Percentiles rank a stretch among this genome's conserved stretches.
Conservation (phyloP, 139 green algal genomes). For the Medakamo hakoo region DNA sequence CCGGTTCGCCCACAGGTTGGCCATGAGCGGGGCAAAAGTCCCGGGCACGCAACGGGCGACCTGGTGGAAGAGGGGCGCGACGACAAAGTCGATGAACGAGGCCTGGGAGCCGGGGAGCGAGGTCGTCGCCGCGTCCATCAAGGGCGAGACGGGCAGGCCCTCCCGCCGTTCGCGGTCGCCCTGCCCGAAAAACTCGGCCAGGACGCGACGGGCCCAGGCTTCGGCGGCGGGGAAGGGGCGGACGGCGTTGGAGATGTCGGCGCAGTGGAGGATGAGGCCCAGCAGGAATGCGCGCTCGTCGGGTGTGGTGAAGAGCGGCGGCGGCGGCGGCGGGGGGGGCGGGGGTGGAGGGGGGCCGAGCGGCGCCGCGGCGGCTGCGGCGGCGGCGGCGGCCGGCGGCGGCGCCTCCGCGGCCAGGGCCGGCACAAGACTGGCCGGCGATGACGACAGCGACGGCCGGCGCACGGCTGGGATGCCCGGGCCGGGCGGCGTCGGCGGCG, state of each 20-base stretch:
- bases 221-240: slow-evolving; percentile 22
- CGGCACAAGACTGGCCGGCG: too few relatives aligned
- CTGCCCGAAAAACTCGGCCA: slow-evolving; percentile 43
- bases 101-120: slow-evolving; percentile 26
- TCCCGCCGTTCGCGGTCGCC: slow-evolving; percentile 30
- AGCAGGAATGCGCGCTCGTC: slow-evolving; percentile 44
- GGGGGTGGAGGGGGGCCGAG: too few relatives aligned
- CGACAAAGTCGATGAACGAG: slow-evolving; percentile 55
- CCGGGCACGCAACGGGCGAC: slow-evolving; percentile 3
- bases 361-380: too few relatives aligned
- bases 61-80: slow-evolving; percentile 33
- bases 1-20: slow-evolving; percentile 21
- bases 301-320: slow-evolving; percentile 17
- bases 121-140: slow-evolving; percentile 33
- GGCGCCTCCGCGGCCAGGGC: too few relatives aligned
- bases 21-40: slow-evolving; percentile 2
- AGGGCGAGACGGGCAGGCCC: slow-evolving; percentile 31
- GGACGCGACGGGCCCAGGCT: slow-evolving; percentile 36
- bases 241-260: slow-evolving; percentile 47
- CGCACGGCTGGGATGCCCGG: too few relatives aligned
- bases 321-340: too few relatives aligned
- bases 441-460: too few relatives aligned
- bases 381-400: too few relatives aligned
- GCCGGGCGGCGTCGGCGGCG: neutral
- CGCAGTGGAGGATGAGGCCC: slow-evolving; percentile 38